Conservation (phyloP, 1,284 basidiomycete genomes). For the Uromyces viciae-fabae region DNA sequence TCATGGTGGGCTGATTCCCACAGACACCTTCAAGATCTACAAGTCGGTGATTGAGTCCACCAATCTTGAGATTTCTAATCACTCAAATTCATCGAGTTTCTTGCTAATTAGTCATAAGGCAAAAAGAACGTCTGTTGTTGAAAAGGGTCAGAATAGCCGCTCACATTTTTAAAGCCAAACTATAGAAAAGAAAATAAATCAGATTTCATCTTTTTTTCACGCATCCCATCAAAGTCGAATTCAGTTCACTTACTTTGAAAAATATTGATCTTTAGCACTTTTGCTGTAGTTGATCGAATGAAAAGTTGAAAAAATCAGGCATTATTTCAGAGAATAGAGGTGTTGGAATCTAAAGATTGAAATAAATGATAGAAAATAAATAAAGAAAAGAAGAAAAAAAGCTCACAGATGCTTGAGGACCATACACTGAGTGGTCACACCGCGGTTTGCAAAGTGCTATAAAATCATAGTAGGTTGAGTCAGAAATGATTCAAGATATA, state of each 20-base stretch:
- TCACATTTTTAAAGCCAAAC: slow-evolving; percentile 41
- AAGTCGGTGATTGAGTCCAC: slow-evolving; percentile 31
- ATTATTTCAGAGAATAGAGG: no score
- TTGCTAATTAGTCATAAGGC: background rate
- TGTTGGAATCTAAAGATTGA: background rate
- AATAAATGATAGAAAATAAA: background rate
- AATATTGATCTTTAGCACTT: slow-evolving; percentile 35
- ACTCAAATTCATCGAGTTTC: background rate
- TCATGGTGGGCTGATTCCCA: slow-evolving; percentile 12
- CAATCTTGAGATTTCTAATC: slow-evolving; percentile 37
- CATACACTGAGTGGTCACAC: slow-evolving; percentile 43
- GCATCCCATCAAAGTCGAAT: background rate
- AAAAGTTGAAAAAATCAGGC: background rate
- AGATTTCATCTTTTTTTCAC: background rate
- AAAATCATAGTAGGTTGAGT: background rate
- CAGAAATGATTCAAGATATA: background rate
- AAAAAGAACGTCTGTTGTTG: background rate
- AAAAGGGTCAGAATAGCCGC: background rate
- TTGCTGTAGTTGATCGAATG: background rate
- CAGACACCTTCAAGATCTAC: background rate
- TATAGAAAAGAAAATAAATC: background rate
- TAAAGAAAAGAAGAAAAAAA: background rate
- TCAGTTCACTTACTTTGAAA: slow-evolving; percentile 25
- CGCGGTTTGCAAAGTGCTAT: slow-evolving; percentile 25
- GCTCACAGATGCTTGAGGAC: slow-evolving; percentile 37